A percentile compares a stretch with the other conserved stretches of the same genome.
Conservation (phyloP, 768 basidiomycete species). For the Dioszegia crocea region DNA sequence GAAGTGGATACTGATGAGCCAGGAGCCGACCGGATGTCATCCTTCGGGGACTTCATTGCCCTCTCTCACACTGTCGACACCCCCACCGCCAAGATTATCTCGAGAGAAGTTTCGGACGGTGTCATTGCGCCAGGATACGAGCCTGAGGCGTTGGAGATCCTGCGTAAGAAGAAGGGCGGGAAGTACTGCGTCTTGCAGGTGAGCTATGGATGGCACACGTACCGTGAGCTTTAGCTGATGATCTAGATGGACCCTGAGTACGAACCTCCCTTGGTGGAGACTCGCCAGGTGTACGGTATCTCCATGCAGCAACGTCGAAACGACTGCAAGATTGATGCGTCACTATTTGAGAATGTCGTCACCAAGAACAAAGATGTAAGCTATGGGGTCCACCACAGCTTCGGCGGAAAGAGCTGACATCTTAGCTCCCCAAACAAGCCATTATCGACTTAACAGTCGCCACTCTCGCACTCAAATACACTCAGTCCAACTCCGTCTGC, state of each 20-base stretch:
- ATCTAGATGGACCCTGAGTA: conserved; percentile 81
- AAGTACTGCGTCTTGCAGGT: conserved; percentile 98
- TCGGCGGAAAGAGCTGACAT: background rate
- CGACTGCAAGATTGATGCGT: conserved; percentile 74
- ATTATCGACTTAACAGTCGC: conserved; percentile 91
- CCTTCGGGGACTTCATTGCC: conserved; percentile 98
- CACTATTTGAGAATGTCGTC: conserved; percentile 81
- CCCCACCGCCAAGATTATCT: conserved; percentile 92
- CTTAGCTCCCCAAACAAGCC: conserved; percentile 69
- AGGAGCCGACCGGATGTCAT: conserved; percentile 99
- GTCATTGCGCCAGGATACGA: conserved; percentile 94
- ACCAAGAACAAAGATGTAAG: conserved; percentile 78
- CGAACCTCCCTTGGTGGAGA: conserved; percentile 73
- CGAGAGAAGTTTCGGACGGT: conserved; percentile 97
- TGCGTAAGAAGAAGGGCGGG: conserved; percentile 93
- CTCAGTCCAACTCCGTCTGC: conserved; percentile 97
- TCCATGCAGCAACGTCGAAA: conserved; percentile 85
- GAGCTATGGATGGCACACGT: conserved; percentile 9
- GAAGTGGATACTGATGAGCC: background rate
- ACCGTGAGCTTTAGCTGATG: background rate
- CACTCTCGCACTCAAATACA: conserved; percentile 95
- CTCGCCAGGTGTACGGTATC: conserved; percentile 91
- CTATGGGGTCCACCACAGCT: conserved; percentile 10
- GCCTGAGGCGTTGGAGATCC: conserved; percentile 77
- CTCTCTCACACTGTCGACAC: conserved; percentile 88